Percentiles rank a stretch among this genome's conserved stretches.
These are phyloP conservation scores for Chaetomium olivaceum DNA, from an alignment of 2,329 filamentous ascomycete species.

Conservation along the genomic window DNA sequence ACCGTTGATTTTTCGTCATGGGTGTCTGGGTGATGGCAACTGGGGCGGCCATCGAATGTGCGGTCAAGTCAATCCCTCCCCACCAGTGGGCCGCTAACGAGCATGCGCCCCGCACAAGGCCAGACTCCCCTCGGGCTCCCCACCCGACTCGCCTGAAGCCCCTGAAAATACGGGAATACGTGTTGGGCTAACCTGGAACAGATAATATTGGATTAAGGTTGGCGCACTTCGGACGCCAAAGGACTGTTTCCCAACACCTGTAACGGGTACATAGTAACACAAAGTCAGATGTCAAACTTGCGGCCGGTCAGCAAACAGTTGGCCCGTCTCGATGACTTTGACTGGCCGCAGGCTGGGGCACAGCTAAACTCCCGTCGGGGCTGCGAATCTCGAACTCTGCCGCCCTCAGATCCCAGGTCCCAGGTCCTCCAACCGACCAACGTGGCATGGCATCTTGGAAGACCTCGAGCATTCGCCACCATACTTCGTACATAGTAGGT, in stretches of 20 bases:
- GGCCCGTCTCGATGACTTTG: not conserved
- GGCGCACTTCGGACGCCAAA: too few relatives aligned
- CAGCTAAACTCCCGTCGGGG: not conserved
- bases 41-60: conserved; percentile 10
- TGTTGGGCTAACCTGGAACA: not conserved
- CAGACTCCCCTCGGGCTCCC: conserved; percentile 8
- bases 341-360: not conserved
- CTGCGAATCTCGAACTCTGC: conserved; percentile 2
- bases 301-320: not conserved
- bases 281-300: not conserved
- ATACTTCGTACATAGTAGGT: too few relatives aligned
- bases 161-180: conserved; percentile 4
- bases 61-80: conserved; percentile 15
- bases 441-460: not conserved
- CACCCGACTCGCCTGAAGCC: not conserved
- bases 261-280: not conserved
- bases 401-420: too few relatives aligned
- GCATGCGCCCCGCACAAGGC: conserved; percentile 14
- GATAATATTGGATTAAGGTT: not conserved
- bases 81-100: not conserved
- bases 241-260: not conserved
- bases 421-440: not conserved
- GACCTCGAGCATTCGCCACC: not conserved
- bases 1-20: conserved; percentile 28
- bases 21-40: conserved; percentile 17